Conservation (phyloP, 1,284 basidiomycete species). For the Sanghuangporus sanghuang region DNA sequence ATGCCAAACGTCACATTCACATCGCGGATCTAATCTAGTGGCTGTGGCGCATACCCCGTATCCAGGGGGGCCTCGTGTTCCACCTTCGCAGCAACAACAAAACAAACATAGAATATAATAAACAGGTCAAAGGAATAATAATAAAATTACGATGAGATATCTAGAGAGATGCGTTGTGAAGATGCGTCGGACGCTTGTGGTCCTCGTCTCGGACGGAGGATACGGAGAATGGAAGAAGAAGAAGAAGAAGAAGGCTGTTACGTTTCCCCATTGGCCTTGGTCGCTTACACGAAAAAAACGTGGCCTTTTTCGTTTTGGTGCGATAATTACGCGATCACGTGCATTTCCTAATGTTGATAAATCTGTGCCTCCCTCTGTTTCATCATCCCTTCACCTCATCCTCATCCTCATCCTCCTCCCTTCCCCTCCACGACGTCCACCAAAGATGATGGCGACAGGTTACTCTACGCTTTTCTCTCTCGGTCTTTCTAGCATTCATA, state of each 20-base stretch:
- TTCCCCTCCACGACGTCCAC: background rate
- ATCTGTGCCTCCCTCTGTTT: background rate
- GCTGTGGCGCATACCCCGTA: background rate
- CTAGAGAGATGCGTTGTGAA: background rate
- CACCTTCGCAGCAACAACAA: background rate
- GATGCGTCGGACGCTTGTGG: background rate
- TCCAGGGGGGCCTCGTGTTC: background rate
- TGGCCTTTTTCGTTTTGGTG: background rate
- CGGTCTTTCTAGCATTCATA: constrained; percentile 15
- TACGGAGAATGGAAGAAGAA: background rate
- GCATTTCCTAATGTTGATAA: background rate
- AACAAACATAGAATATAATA: background rate
- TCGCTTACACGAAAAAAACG: background rate
- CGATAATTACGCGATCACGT: background rate
- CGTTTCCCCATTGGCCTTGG: background rate
- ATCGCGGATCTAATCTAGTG: background rate
- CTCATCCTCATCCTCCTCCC: background rate
- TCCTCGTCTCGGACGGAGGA: background rate
- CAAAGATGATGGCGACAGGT: constrained; percentile 12
- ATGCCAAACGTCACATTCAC: background rate
- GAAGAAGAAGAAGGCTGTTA: background rate
- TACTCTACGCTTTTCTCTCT: constrained; percentile 16
- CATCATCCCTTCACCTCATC: background rate
- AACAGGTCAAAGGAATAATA: background rate
- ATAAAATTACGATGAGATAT: background rate